Evolutionary conservation across 2,329 filamentous ascomycete species (phyloP).

Genomic region (Elsinoe necatrix): DNA sequence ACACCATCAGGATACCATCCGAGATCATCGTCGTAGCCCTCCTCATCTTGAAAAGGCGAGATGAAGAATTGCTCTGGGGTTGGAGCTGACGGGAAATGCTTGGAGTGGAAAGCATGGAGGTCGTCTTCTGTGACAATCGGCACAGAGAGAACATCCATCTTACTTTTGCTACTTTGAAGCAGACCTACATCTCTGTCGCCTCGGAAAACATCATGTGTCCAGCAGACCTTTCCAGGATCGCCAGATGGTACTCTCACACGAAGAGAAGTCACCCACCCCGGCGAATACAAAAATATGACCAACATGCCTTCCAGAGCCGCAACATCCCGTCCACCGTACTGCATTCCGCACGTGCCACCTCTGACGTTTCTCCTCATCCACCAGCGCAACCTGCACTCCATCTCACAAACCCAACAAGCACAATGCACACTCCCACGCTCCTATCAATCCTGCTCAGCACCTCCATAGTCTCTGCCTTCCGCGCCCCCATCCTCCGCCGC

Average conservation of each 20-base stretch:
- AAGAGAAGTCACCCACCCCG: background rate
- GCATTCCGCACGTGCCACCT: background rate
- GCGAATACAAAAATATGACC: background rate
- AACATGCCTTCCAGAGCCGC: background rate
- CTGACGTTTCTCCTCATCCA: constrained; percentile 1
- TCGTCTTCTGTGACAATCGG: constrained; percentile 24
- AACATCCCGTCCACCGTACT: constrained; percentile 6
- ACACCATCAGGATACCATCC: constrained; percentile 81
- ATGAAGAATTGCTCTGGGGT: constrained; percentile 23
- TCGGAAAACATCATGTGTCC: too few species aligned
- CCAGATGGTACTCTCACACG: background rate
- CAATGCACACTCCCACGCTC: background rate
- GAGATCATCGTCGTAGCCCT: constrained; percentile 60
- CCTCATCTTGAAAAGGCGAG: constrained; percentile 36
- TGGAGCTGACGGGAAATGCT: constrained; percentile 31
- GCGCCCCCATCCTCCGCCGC: constrained; percentile 8
- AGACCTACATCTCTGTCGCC: constrained; percentile 5
- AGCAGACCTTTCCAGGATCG: background rate
- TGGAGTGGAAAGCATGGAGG: constrained; percentile 30
- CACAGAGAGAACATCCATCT: constrained; percentile 2
- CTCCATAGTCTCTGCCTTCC: background rate
- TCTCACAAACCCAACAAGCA: background rate
- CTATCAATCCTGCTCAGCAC: background rate
- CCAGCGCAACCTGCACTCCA: background rate
- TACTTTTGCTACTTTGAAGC: background rate